Percentiles rank a stretch among this genome's conserved stretches.
Conservation (phyloP, 768 basidiomycete species). For the Amanita pallidorosea region DNA sequence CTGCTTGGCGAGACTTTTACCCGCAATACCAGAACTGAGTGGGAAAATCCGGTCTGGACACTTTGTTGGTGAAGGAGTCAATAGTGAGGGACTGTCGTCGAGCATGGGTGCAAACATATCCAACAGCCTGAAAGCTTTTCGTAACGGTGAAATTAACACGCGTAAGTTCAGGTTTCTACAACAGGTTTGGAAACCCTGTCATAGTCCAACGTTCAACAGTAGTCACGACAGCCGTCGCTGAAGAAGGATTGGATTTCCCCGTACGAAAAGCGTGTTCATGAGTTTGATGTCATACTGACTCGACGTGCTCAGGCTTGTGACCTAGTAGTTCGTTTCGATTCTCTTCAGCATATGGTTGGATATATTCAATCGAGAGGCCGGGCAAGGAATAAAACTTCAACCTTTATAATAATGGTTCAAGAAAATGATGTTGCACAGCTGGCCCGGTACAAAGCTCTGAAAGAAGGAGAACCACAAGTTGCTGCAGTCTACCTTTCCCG, state of each 20-base stretch:
- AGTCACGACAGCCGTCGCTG: slow-evolving; percentile 79
- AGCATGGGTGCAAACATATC: slow-evolving; percentile 35
- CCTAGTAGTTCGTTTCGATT: slow-evolving; percentile 78
- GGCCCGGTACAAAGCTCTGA: slow-evolving; percentile 46
- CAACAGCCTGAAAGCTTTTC: slow-evolving; percentile 54
- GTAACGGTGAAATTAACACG: slow-evolving; percentile 54
- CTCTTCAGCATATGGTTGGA: slow-evolving; percentile 71
- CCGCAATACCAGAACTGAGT: slow-evolving; percentile 44
- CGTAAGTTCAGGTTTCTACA: slow-evolving; percentile 31
- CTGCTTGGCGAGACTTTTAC: slow-evolving; percentile 55
- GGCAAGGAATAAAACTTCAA: slow-evolving; percentile 65
- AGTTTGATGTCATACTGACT: slow-evolving; percentile 4
- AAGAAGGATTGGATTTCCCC: slow-evolving; percentile 88
- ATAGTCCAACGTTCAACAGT: slow-evolving; percentile 26
- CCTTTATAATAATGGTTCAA: slow-evolving; percentile 75
- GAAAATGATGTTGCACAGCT: slow-evolving; percentile 45
- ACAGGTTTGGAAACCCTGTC: slow-evolving; percentile 1
- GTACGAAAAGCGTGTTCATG: slow-evolving; percentile 22
- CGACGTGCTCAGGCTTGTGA: slow-evolving; percentile 45
- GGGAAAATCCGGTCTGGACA: slow-evolving; percentile 49
- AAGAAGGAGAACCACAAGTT: slow-evolving; percentile 53
- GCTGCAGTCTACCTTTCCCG: slow-evolving; percentile 51
- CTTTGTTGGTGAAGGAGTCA: slow-evolving; percentile 62
- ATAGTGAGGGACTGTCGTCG: slow-evolving; percentile 29
- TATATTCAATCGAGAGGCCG: slow-evolving; percentile 88